Base-by-base conservation (phyloP, 1,284 basidiomycete species). In the Gomphus bonarii region DNA sequence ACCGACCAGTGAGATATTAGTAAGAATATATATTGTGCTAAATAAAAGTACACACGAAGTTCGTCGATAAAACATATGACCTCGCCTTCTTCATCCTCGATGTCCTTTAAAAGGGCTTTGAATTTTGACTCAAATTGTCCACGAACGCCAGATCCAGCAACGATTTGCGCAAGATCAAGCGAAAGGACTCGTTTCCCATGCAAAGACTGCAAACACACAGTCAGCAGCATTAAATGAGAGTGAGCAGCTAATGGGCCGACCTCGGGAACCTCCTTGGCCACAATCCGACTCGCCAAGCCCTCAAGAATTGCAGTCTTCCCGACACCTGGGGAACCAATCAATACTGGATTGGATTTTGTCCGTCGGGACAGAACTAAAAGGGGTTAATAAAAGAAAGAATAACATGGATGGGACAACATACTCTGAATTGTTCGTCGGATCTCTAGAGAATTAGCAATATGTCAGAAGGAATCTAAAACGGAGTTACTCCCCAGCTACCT, bases 271-370 rank as follows among this genome's bases (percentile, higher is more conserved):
- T 97, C 92, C 66, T 86, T 89, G 7, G 88, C 82, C 1, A 95
- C 83, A 59, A 97, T 94, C 14, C 93, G 77, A 64, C 84, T 88
- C 0, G 93, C 94, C 12, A 97, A 75, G 0, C 91, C 94, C 72
- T 97, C 95, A 36, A 95, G 71, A 58, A 97, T 93, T 0, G 94
- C 91, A 0, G 94, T 95, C 71, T 95, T 95, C 0, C 92, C 91
- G 7, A 92, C 89, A 62, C 89, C 89, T 8, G 90, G 88, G 20
- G 84, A 83, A 5, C 86, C 86, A 58, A 88, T 87, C 38, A 88
- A 76, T 48, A 95, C 90, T 3, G 92, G 93, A 66, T 95, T 95
- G 12, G 84, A 88, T 69, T 94, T 93, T 0, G 90, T 92, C 64
- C 91, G 70, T 46, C 88, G 74, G 38, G 88, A 89, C 2, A 91